A percentile compares a stretch with the other conserved stretches of the same genome.
phyloP scores from a whole-genome alignment of 1,284 basidiomycete species.

The Sanghuangporus baumii region DNA sequence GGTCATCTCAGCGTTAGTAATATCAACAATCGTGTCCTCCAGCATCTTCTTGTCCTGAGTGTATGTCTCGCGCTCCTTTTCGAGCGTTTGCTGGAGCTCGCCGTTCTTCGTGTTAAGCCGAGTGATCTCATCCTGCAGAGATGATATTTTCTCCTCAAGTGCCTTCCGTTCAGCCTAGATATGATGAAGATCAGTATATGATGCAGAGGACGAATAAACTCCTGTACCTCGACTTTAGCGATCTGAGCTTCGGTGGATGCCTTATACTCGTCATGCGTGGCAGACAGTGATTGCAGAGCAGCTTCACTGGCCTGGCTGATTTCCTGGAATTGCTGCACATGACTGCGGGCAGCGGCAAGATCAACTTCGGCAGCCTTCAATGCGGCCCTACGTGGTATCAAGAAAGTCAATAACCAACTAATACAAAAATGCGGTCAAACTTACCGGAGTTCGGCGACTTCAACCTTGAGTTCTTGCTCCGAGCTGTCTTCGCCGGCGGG shows the following conservation, averaged over 20 bases:
- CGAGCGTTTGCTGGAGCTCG: constrained; percentile 60
- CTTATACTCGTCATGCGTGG: constrained; percentile 77
- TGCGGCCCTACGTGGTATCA: constrained; percentile 44
- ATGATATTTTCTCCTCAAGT: constrained; percentile 57
- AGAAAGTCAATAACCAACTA: neutral
- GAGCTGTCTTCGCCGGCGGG: constrained; percentile 42
- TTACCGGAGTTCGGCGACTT: constrained; percentile 80
- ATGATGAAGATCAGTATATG: constrained; percentile 8
- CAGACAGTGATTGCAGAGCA: constrained; percentile 64
- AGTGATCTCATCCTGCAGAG: constrained; percentile 52
- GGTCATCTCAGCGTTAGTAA: constrained; percentile 62
- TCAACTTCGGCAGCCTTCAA: constrained; percentile 75
- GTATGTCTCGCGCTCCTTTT: constrained; percentile 64
- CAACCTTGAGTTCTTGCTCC: constrained; percentile 79
- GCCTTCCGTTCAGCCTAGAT: constrained; percentile 60
- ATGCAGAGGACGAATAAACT: neutral
- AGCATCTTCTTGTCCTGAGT: constrained; percentile 72
- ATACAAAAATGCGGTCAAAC: constrained; percentile 21
- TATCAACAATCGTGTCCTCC: constrained; percentile 72
- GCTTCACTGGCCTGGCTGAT: constrained; percentile 79
- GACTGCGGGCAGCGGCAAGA: constrained; percentile 58
- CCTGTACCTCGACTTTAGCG: constrained; percentile 56
- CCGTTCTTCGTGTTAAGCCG: constrained; percentile 45
- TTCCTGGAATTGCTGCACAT: constrained; percentile 80
- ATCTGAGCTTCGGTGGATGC: constrained; percentile 60